Evolutionary conservation across 192 early-diverging fungal species (phyloP), one percentile per base, ranked within the genome.

Genomic region (Backusella luteola): DNA sequence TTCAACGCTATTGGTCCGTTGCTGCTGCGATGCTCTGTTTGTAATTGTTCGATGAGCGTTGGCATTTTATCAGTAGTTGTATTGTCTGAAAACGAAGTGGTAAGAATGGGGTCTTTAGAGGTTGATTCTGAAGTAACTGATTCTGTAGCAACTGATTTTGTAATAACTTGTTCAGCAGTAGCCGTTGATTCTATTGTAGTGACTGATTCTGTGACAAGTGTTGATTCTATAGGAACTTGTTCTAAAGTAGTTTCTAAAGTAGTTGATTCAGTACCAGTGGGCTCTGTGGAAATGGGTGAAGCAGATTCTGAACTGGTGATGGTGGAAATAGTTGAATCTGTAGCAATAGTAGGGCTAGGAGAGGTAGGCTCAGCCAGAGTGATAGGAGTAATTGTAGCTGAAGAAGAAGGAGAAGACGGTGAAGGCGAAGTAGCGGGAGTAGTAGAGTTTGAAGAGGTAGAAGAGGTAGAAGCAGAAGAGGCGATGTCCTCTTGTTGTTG

Each of bases 401-500:
- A 42, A 26, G 23, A 36, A 12, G 69, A 42, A 71, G 38, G 35
- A 41, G 69, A 26, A 36, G 38, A 36, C 8, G 69, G 69, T 12
- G 39, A 35, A 42, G 69, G 34, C 4, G 38, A 35, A 38, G 69
- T 39, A 42, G 69, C 69, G 46, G 69, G 38, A 42, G 56, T 59
- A 42, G 23, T 29, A 67, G 63, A 38, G 11, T 38, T 21, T 4
- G 72, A 4, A 34, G 52, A 36, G 17, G n/a, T 11, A 21, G 72
- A 34, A 23, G 72, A 36, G 23, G 72, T 59, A n/a, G 52, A 73
- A 42, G 39, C 14, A 14, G 69, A 63, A 63, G 56, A 63, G 23
- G 21, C 26, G 56, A 63, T 56, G 3, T 56, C 56, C 12, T 3
- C 53, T 11, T 23, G 19, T 49, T n/a, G 49, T 6, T 52, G 49